A percentile compares a stretch with the other conserved stretches of the same genome.
phyloP scores from a whole-genome alignment of 2,329 filamentous ascomycete species.

The Periconia macrospinosa region DNA sequence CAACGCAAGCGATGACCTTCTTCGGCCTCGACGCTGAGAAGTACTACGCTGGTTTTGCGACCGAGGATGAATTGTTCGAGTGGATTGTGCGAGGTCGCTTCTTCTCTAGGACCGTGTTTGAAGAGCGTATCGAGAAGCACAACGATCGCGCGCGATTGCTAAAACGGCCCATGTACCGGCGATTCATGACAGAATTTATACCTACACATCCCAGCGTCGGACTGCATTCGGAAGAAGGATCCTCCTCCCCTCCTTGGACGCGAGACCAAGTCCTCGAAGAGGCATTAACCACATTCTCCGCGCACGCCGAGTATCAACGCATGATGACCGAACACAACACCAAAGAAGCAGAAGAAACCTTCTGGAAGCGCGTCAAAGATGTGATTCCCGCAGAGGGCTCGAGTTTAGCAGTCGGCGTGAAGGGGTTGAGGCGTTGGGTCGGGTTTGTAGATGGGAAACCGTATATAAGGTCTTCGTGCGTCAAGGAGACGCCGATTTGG shows the following conservation, averaged over 20 bases:
- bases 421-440: constrained; percentile 41
- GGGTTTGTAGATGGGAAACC: constrained; percentile 25
- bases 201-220: constrained; percentile 52
- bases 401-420: constrained; percentile 24
- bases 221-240: constrained; percentile 2
- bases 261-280: constrained; percentile 55
- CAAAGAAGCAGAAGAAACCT: constrained; percentile 36
- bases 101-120: constrained; percentile 53
- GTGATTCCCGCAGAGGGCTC: constrained; percentile 27
- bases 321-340: constrained; percentile 44
- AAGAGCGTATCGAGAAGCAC: constrained; percentile 37
- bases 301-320: constrained; percentile 48
- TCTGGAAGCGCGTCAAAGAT: constrained; percentile 53
- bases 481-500: constrained; percentile 26
- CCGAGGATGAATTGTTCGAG: constrained; percentile 60
- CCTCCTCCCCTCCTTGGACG: too few relatives aligned
- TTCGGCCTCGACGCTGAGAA: constrained; percentile 58
- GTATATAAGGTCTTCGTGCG: constrained; percentile 15
- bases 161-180: constrained; percentile 59
- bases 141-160: constrained; percentile 62
- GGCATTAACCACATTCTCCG: constrained; percentile 57
- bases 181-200: constrained; percentile 67
- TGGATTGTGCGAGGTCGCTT: constrained; percentile 63
- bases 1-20: constrained; percentile 61
- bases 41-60: constrained; percentile 61